Evolutionary conservation across 768 basidiomycete species (phyloP).

Genomic region (Suillus hirtellus): DNA sequence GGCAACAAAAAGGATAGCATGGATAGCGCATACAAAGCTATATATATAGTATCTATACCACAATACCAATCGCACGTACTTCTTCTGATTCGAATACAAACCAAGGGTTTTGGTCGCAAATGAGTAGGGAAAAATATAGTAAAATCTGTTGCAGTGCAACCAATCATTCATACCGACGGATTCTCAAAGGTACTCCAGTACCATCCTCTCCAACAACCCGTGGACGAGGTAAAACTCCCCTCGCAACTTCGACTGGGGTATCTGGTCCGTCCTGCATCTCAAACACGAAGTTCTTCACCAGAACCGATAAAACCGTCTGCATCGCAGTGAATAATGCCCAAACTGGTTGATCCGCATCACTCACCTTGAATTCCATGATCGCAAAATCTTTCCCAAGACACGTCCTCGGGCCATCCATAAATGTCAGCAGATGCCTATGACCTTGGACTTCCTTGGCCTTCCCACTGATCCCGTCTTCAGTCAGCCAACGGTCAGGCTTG

Average conservation of each 20-base stretch:
- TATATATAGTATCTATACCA: too few species aligned
- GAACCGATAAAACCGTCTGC: background rate
- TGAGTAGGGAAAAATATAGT: too few species aligned
- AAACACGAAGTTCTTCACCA: background rate
- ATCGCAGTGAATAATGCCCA: background rate
- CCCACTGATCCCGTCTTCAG: background rate
- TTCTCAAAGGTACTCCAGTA: background rate
- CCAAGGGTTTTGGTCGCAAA: too few species aligned
- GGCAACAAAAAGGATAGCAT: too few species aligned
- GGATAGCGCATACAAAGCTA: too few species aligned
- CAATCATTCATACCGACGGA: background rate
- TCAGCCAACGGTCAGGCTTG: background rate
- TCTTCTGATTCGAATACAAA: too few species aligned
- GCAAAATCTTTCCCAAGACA: background rate
- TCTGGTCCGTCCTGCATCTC: background rate
- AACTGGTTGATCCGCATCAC: background rate
- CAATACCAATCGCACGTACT: too few species aligned
- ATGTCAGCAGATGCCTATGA: background rate
- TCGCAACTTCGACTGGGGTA: background rate
- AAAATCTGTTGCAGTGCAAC: too few species aligned
- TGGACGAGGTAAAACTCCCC: background rate
- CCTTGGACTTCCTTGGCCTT: conserved; percentile 1
- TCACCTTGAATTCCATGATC: background rate
- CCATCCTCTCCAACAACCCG: conserved; percentile 1
- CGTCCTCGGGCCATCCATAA: background rate